phyloP scores from a whole-genome alignment of 2,329 filamentous ascomycete genomes.

The Fusarium sp. region DNA sequence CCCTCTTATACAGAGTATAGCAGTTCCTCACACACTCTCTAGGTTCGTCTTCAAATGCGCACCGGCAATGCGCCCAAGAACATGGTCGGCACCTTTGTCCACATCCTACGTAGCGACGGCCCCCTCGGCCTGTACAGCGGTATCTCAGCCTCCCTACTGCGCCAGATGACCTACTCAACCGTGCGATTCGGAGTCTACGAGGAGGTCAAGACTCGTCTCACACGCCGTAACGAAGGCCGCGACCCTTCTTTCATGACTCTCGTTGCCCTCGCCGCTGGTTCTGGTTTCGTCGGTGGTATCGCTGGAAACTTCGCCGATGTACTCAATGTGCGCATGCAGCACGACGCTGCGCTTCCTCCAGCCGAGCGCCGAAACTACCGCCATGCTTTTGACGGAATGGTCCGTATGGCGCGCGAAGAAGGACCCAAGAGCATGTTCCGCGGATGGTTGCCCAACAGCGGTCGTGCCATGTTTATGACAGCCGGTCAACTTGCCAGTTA shows the following conservation, averaged over 20 bases:
- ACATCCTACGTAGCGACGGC: conserved; percentile 83
- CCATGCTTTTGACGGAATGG: conserved; percentile 86
- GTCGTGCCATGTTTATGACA: conserved; percentile 88
- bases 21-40: conserved; percentile 28
- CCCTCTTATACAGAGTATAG: not conserved
- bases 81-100: conserved; percentile 87
- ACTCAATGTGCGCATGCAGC: conserved; percentile 98
- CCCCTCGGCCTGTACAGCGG: conserved; percentile 87
- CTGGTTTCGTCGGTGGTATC: conserved; percentile 89
- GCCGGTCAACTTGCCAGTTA: conserved; percentile 86
- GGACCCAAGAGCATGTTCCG: conserved; percentile 82
- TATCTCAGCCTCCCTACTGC: conserved; percentile 90
- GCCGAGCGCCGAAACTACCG: conserved; percentile 87
- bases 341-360: conserved; percentile 81
- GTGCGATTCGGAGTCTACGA: conserved; percentile 98
- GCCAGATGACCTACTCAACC: conserved; percentile 95
- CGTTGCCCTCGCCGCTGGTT: conserved; percentile 82
- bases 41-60: conserved; percentile 92
- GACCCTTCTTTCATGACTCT: conserved; percentile 80
- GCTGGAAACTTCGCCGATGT: conserved; percentile 96
- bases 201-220: conserved; percentile 78
- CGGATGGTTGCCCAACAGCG: conserved; percentile 85
- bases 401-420: conserved; percentile 89
- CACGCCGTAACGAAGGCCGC: conserved; percentile 61
- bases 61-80: conserved; percentile 78